Percentiles rank a stretch among this genome's conserved stretches.
Evolutionary conservation across 768 basidiomycete genomes (phyloP).

Genomic region (Amanita pallidorosea): DNA sequence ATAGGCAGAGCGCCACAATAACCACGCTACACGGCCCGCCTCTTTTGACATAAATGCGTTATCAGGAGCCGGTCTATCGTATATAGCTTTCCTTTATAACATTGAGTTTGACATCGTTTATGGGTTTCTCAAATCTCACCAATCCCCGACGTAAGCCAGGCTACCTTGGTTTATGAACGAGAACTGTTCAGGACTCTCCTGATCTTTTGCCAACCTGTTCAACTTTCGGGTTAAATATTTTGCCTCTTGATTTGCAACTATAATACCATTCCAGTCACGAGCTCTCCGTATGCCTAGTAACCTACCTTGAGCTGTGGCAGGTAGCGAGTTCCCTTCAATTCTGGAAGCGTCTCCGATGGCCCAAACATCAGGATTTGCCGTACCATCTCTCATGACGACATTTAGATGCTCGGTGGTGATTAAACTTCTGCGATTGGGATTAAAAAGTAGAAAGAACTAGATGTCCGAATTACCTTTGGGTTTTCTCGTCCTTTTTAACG

Average conservation of each 20-base stretch:
- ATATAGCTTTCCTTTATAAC: slow-evolving; percentile 59
- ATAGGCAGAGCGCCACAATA: slow-evolving; percentile 75
- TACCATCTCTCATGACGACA: slow-evolving; percentile 41
- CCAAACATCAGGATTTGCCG: slow-evolving; percentile 58
- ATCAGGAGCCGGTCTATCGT: slow-evolving; percentile 48
- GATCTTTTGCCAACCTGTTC: slow-evolving; percentile 49
- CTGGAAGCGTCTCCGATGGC: slow-evolving; percentile 74
- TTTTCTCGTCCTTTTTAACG: slow-evolving; percentile 50
- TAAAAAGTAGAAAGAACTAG: neutral
- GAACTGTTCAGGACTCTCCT: slow-evolving; percentile 41
- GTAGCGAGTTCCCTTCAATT: slow-evolving; percentile 46
- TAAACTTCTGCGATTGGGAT: slow-evolving; percentile 15
- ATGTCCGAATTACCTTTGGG: slow-evolving; percentile 30
- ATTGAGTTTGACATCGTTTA: neutral
- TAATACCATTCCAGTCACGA: slow-evolving; percentile 13
- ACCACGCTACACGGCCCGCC: slow-evolving; percentile 62
- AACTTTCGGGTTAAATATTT: slow-evolving; percentile 56
- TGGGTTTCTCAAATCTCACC: slow-evolving; percentile 26
- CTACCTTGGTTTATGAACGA: slow-evolving; percentile 64
- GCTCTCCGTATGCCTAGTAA: neutral
- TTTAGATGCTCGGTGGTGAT: slow-evolving; percentile 51
- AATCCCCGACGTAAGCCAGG: slow-evolving; percentile 73
- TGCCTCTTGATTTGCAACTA: slow-evolving; percentile 68
- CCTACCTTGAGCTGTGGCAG: slow-evolving; percentile 77
- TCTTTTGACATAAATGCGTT: slow-evolving; percentile 41